phyloP scores from a whole-genome alignment of 352 stramenopile species.

The Globisporangium abappressorium region DNA sequence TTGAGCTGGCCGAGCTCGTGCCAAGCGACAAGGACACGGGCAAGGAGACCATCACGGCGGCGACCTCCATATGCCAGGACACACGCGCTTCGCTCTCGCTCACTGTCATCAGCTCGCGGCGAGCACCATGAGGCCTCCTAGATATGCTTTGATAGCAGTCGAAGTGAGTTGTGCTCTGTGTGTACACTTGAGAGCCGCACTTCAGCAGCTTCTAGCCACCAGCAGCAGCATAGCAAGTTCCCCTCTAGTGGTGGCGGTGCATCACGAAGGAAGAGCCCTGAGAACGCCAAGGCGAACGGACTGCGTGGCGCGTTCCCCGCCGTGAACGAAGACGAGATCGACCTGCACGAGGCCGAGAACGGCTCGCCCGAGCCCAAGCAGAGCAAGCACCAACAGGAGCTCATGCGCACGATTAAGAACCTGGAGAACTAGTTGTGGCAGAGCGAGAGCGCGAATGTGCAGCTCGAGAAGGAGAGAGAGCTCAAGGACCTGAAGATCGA shows the following conservation, averaged over 20 bases:
- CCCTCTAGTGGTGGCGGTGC: neutral
- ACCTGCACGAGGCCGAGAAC: constrained; percentile 8
- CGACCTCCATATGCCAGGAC: constrained; percentile 58
- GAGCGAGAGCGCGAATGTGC: constrained; percentile 53
- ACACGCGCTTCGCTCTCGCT: constrained; percentile 55
- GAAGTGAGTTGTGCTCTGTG: constrained; percentile 62
- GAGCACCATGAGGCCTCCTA: constrained; percentile 27
- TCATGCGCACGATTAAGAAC: constrained; percentile 44
- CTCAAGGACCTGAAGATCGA: constrained; percentile 48
- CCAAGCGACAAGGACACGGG: constrained; percentile 53
- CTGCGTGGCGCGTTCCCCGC: constrained; percentile 12
- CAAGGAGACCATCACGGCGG: constrained; percentile 63
- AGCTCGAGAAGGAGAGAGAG: constrained; percentile 48
- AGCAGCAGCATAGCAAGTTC: constrained; percentile 16
- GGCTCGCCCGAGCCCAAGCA: constrained; percentile 7
- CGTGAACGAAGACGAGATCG: constrained; percentile 17
- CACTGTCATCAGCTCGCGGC: constrained; percentile 45
- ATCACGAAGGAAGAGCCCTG: constrained; percentile 15
- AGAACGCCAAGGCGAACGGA: constrained; percentile 16
- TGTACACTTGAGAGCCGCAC: constrained; percentile 55
- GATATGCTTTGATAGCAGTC: constrained; percentile 48
- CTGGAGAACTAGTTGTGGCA: constrained; percentile 52
- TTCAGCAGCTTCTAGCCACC: constrained; percentile 38
- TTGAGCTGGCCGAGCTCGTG: constrained; percentile 65
- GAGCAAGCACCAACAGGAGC: constrained; percentile 30